Conservation (phyloP, 768 basidiomycete genomes). For the Coprinopsis strossmayeri region DNA sequence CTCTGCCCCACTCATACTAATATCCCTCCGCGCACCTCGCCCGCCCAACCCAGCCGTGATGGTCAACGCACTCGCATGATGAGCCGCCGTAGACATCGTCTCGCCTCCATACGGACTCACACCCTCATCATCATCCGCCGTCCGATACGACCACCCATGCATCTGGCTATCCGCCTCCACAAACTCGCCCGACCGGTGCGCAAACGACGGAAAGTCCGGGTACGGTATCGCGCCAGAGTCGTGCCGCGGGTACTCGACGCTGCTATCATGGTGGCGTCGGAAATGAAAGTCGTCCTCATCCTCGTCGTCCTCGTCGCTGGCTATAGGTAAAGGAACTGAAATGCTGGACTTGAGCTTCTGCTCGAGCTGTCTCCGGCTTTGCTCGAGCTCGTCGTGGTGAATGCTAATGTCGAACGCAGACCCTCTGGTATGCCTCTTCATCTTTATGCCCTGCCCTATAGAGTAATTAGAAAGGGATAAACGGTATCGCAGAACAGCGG, state of each 20-base stretch:
- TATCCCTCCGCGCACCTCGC: conserved; percentile 41
- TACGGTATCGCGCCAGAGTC: conserved; percentile 51
- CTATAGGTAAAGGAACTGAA: conserved; percentile 63
- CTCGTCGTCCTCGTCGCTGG: conserved; percentile 27
- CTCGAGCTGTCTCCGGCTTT: conserved; percentile 72
- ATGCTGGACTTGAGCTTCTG: conserved; percentile 68
- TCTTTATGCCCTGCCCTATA: no score
- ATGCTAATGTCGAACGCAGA: conserved; percentile 42
- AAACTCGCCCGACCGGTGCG: conserved; percentile 48
- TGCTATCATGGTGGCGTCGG: conserved; percentile 35
- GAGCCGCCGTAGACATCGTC: conserved; percentile 77
- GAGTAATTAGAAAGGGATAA: no score
- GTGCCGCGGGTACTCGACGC: conserved; percentile 71
- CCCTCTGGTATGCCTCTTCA: conserved; percentile 31
- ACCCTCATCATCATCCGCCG: conserved; percentile 58
- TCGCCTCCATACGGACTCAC: conserved; percentile 60
- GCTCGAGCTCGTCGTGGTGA: conserved; percentile 67
- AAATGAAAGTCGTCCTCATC: conserved; percentile 21
- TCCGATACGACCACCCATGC: conserved; percentile 53
- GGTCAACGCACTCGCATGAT: conserved; percentile 87
- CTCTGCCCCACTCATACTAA: conserved; percentile 67
- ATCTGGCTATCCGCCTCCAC: conserved; percentile 43
- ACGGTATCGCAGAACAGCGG: no score
- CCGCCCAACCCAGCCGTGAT: conserved; percentile 76
- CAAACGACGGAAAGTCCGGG: conserved; percentile 56